Evolutionary conservation across 331 rosid species (phyloP), one percentile per base, ranked within the genome.

Genomic region (Acacia concinna): DNA sequence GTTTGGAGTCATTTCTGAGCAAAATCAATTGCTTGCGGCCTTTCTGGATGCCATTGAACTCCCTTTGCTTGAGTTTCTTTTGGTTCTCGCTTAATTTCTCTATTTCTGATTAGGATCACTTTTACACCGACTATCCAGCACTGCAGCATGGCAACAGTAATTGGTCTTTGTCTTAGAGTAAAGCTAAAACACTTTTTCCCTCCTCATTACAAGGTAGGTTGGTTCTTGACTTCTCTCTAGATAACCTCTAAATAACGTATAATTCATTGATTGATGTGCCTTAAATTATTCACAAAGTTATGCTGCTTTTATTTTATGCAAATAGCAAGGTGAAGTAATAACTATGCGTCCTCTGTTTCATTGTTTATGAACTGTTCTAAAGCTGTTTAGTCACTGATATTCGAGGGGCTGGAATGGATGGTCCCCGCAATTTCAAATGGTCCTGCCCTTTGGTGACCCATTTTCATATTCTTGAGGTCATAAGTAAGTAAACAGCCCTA

Each of bases 91-190:
- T 66, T 43, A 35, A 5, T 21, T 66, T 25, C 37, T 41, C 23
- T 70, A 15, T 23, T 75, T 66, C 21, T 66, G 70, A 69, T 78
- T 63, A 95, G 99, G 97, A 95, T 95, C 43, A 95, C 98, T 44
- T 95, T 95, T 75, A 95, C 97, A 44, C 99, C 99, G 11, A 95
- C 99, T 17, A 91, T 95, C 52, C 99, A 87, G 86, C 98, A 95
- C 86, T 95, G 99, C 77, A 95, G 98, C 71, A 95, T 93, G 98
- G 99, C 97, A 34, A 93, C 99, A 3, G 97, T 95, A 14, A 95
- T 95, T 9, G 98, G 99, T 66, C 90, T 95, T 43, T 93, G 99
- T 83, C 97, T 93, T 38, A 88, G 99, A 85, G 97, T 93, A 34
- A 95, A 93, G 79, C 92, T 93, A 20, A 90, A 88, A 49, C 96